Evolutionary conservation across 2,329 filamentous ascomycete species (phyloP), one percentile per base, ranked within the genome.

Genomic region (Parastagonospora avenae): DNA sequence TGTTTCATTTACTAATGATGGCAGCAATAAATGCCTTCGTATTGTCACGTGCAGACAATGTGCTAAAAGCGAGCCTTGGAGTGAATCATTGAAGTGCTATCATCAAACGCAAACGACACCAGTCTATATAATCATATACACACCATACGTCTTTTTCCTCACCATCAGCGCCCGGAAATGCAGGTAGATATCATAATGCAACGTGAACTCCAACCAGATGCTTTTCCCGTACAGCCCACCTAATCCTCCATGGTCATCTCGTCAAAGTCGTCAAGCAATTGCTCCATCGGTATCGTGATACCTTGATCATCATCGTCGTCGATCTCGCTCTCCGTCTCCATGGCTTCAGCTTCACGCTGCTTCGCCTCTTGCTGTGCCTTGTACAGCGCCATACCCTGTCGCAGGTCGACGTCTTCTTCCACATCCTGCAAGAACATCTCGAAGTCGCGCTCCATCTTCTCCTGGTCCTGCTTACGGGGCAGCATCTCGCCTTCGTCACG

Each of bases 361-460:
- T 77, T 72, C 68, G 85, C 82, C 63, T 78, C 77, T 66, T 79
- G 74, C 79, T 81, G 76, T 31, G 76, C 76, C 71, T 93, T 96
- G 79, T 96, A 99, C 65, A 99, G 74, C 39, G 91, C 90, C 70
- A 99, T 79, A 1, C 91, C 92, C 37, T 87, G 84, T 48, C 94
- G 83, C 61, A 97, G 81, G 68, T 99, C 94, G 45, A 89, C 83
- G 72, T 99, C 94, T 72, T 97, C 92, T 76, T 99, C 95, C 9
- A 99, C 91, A 74, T 99, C 94, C 39, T 89, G 88, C 80, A 99
- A 79, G 85, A 99, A 99, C 84, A 92, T 85, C 79, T 99, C 94
- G 77, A 96, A 99, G 76, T 99, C 94, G 60, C 88, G 85, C 71
- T 97, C 92, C 79, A 96, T 86, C 57, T 87, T 86, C 52, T 92